Percentiles rank a stretch among this genome's conserved stretches.
Evolutionary conservation across 1,284 basidiomycete genomes (phyloP).

Genomic region (Moesziomyces aphidis): DNA sequence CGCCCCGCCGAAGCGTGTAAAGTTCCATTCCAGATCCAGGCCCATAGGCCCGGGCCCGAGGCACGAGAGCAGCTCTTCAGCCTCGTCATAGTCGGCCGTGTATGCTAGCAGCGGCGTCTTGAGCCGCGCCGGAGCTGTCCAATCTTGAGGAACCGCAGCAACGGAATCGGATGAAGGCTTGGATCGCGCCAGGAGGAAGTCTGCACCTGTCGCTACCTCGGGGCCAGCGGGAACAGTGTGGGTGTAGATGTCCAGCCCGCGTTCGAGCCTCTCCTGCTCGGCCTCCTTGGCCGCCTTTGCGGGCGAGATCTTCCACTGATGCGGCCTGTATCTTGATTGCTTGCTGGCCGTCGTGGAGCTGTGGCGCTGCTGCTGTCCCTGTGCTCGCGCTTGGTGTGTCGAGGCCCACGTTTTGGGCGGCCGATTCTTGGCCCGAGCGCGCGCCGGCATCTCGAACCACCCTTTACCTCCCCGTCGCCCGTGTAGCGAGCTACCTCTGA

Average conservation of each 20-base stretch:
- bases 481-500: too few species aligned
- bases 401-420: slow-evolving; percentile 43
- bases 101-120: slow-evolving; percentile 37
- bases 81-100: slow-evolving; percentile 29
- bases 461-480: slow-evolving; percentile 6
- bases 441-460: slow-evolving; percentile 23
- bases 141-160: too few species aligned
- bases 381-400: slow-evolving; percentile 14
- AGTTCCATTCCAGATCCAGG: slow-evolving; percentile 60
- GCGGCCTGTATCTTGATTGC: background rate
- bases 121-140: slow-evolving; percentile 1
- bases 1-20: slow-evolving; percentile 9
- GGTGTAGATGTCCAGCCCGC: slow-evolving; percentile 18
- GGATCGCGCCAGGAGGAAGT: slow-evolving; percentile 15
- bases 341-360: background rate
- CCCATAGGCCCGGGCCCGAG: slow-evolving; percentile 39
- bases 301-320: slow-evolving; percentile 1
- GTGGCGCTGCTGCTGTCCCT: background rate
- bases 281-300: slow-evolving; percentile 18
- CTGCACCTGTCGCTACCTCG: slow-evolving; percentile 4
- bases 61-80: slow-evolving; percentile 27
- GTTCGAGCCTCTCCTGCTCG: slow-evolving; percentile 22
- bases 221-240: slow-evolving; percentile 24
- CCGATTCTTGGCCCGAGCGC: background rate
- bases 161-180: slow-evolving; percentile 1